Evolutionary conservation across 1,284 basidiomycete genomes (phyloP), one percentile per base, ranked within the genome.

Genomic region (Gomphus sp.): DNA sequence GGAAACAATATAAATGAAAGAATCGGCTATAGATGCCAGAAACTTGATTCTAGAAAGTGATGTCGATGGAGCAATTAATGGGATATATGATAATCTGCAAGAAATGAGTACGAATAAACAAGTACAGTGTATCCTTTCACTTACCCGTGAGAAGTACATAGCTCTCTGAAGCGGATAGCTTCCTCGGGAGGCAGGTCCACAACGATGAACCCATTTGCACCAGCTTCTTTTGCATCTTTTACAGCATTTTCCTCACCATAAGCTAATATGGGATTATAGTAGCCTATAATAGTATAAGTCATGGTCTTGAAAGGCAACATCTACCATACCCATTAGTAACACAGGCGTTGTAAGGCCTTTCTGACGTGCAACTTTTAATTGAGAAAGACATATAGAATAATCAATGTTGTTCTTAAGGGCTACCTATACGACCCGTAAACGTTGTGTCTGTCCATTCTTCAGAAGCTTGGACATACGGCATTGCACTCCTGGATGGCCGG

Each of bases 151-250:
- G 80, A 82, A 37, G 83, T 79, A 71, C 97, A 99, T 68, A 93
- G 91, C 65, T 86, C 81, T 52, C 95, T 81, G 79, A 99, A 99
- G 41, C 81, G 76, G 64, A 92, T 74, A 18, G 96, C 96, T 74
- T 99, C 97, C 74, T 98, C 95, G 5, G 97, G 96, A 22, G 97
- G 97, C 25, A 99, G 82, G 72, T 99, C 97, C 49, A 98, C 94
- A 71, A 99, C 84, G 68, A 99, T 96, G 72, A 95, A 99, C 6
- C 96, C 97, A 72, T 97, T 98, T 0, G 92, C 97, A 36, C 96
- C 96, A 28, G 93, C 91, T 57, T 85, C 84, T 56, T 75, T 80
- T 4, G 94, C 95, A 69, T 97, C 94, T 57, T 85, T 80, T 51
- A 98, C 93, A 2, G 96, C 91, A 69, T 85, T 89, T 65, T 95